phyloP scores from a whole-genome alignment of 345 rosid genomes.

The Rhodomyrtus tomentosa region DNA sequence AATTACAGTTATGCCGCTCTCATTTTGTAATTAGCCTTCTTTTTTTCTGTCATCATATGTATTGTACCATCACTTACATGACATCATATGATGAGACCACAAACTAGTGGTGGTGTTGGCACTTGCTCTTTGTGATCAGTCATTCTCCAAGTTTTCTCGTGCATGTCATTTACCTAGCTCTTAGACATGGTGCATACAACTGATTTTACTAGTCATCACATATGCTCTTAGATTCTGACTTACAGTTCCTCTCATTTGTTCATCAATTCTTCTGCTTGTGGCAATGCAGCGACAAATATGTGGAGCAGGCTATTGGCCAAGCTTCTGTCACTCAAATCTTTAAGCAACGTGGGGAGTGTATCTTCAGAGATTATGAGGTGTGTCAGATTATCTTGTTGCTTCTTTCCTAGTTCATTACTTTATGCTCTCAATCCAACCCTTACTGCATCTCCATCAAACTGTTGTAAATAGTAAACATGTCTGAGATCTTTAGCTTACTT shows the following conservation, averaged over 20 bases:
- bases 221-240: background rate
- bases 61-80: background rate
- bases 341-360: slow-evolving; percentile 20
- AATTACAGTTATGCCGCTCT: background rate
- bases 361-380: slow-evolving; percentile 42
- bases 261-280: background rate
- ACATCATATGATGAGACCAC: background rate
- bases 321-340: slow-evolving; percentile 28
- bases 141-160: background rate
- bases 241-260: background rate
- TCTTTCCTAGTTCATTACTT: background rate
- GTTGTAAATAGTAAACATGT: background rate
- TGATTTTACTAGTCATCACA: background rate
- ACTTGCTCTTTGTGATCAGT: background rate
- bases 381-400: background rate
- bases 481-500: background rate
- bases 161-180: background rate
- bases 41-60: background rate
- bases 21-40: background rate
- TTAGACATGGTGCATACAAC: background rate
- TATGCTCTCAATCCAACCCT: background rate
- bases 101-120: background rate
- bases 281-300: slow-evolving; percentile 19
- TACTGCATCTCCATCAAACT: background rate
- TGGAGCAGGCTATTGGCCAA: slow-evolving; percentile 25